Evolutionary conservation across 2,329 filamentous ascomycete genomes (phyloP), one percentile per base, ranked within the genome.

Genomic region (Botrytis porri): DNA sequence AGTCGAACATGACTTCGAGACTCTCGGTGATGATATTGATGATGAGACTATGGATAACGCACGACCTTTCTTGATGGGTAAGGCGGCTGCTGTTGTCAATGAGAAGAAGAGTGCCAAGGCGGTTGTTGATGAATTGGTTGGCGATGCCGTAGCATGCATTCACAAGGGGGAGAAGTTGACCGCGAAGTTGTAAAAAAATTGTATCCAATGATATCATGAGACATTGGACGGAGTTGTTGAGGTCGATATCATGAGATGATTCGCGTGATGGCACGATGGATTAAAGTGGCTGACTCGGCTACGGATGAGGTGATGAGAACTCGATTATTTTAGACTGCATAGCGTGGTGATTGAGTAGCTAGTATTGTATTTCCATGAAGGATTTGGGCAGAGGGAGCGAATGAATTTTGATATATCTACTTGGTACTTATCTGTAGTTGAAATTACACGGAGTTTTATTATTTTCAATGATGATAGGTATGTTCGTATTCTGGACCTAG

Each of bases 71-170:
- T 84, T 98, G 78, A 99, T 99, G 96, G 96, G 96, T 83, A 97
- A 98, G 88, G 95, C 93, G 75, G 93, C 96, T 54, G 95, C 96
- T 41, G 93, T 98, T 45, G 93, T 96, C 73, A 96, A 95, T 81
- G 94, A 98, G 85, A 92, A 91, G 87, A 97, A 97, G 90, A 85
- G 88, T 57, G 96, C 96, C 75, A 97, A 95, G 88, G 93, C 83
- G 29, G 95, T 99, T 75, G 92, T 99, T 57, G 96, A 99, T 80
- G 96, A 99, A 86, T 92, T 99, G 79, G 93, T 99, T 76, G 84
- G 85, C 70, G 95, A 97, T 81, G 96, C 95, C 59, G 90, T 93
- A 73, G 86, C 86, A 75, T 88, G 87, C 82, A 82, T 97, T 78
- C 86, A 90, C 81, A 88, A 86, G 80, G 92, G 92, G 76, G 89